Base-by-base conservation (phyloP, 2,329 filamentous ascomycete genomes). In the Chalaropsis ovoidea region DNA sequence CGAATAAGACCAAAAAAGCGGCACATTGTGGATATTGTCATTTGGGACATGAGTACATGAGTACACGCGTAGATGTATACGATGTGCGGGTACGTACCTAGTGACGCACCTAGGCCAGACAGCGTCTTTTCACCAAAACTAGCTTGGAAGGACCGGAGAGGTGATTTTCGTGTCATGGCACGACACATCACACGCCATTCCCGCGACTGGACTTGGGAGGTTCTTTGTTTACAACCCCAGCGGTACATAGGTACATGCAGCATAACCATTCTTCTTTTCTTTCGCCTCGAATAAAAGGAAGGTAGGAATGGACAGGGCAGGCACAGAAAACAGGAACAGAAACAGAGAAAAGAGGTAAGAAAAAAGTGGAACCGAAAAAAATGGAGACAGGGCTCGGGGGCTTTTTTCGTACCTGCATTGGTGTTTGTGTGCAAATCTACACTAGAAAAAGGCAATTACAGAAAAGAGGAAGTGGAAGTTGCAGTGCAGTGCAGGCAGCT, bases 391-490 rank as follows among this genome's bases (percentile, higher is more conserved):
- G 27, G 13, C 24, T 35, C 17, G 27, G 27, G 3, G 8, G 5
- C 45, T 63, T 49, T 63, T 42, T 60, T 42, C 13, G 27, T 35
- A 54, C 49, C 39, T 54, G n/a, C n/a, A 24, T 49, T 52, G n/a
- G n/a, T n/a, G n/a, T n/a, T n/a, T n/a, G n/a, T 24, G 19, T 52
- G 47, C 19, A 52, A 24, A 24, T 52, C 35, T 5, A 39, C 4
- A 7, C 35, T 7, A 43, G 27, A 43, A 19, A 3, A 47, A 62
- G 45, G 11, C 19, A 52, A 24, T 22, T 19, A 7, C 8, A 52
- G 47, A 52, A 24, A 22, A 27, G 47, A 52, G 19, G 3, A 52
- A 52, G n/a, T n/a, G n/a, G 47, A 13, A 11, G n/a, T 24, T 52
- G n/a, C 19, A 11, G n/a, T 60, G 2, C 3, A 31, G 22, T 7